Conservation (phyloP, 805 yeast species). For the Yamadazyma tumulicola region DNA sequence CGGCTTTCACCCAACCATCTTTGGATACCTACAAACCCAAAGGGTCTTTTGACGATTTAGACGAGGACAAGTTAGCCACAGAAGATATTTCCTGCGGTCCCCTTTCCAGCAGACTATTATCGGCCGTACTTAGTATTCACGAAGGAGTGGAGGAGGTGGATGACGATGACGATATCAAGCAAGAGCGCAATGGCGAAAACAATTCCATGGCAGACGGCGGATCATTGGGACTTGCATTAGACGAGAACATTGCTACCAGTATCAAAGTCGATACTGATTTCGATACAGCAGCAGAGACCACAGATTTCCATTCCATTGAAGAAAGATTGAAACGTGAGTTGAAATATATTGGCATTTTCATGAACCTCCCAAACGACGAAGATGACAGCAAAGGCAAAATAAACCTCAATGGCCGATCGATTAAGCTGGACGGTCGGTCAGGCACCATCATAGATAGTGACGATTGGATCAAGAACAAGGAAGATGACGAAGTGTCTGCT, state of each 20-base stretch:
- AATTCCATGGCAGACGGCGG: no score
- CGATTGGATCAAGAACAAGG: slow-evolving; percentile 73
- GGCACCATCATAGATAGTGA: slow-evolving; percentile 49
- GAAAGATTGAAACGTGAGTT: slow-evolving; percentile 85
- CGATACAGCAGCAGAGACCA: slow-evolving; percentile 34
- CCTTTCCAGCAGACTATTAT: slow-evolving; percentile 71
- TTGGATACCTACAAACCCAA: slow-evolving; percentile 50
- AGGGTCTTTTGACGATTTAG: slow-evolving; percentile 54
- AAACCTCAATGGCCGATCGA: slow-evolving; percentile 20
- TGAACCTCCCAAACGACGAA: slow-evolving; percentile 47
- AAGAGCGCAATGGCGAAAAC: slow-evolving; percentile 13
- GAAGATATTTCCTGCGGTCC: slow-evolving; percentile 90
- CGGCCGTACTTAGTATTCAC: slow-evolving; percentile 66
- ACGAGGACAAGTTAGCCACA: slow-evolving; percentile 62
- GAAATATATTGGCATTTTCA: slow-evolving; percentile 84
- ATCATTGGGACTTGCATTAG: slow-evolving; percentile 9
- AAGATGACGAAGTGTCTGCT: slow-evolving; percentile 90
- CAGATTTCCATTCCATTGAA: slow-evolving; percentile 80
- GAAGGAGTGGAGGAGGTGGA: slow-evolving; percentile 21
- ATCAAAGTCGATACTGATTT: slow-evolving; percentile 27
- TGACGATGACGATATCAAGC: slow-evolving; percentile 19
- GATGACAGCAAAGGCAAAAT: slow-evolving; percentile 28
- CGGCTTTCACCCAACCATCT: slow-evolving; percentile 42
- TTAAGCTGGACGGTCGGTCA: slow-evolving; percentile 16
- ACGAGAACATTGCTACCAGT: slow-evolving; percentile 35